Conservation (phyloP, 148 eudicot genomes). For the Camellia lanceoleosa region DNA sequence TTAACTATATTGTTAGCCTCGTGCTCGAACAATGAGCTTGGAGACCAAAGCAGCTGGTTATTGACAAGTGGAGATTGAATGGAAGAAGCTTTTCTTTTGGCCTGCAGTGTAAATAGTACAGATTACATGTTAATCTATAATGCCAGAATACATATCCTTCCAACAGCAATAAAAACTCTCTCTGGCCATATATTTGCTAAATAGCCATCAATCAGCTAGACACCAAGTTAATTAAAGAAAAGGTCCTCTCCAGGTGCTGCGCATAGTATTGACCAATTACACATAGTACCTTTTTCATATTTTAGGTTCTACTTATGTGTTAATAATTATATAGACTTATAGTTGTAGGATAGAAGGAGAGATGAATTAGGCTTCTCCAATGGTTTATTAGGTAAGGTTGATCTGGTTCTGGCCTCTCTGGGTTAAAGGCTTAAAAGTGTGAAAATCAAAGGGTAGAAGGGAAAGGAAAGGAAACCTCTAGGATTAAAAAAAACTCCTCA, state of each 20-base stretch:
- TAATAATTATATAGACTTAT: background rate
- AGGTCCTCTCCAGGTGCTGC: background rate
- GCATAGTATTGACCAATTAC: background rate
- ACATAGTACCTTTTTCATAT: background rate
- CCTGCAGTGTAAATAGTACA: slow-evolving; percentile 48
- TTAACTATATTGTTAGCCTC: slow-evolving; percentile 25
- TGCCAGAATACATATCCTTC: background rate
- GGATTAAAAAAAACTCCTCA: background rate
- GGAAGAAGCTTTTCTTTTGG: slow-evolving; percentile 64
- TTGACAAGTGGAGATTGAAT: slow-evolving; percentile 44
- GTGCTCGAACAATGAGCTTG: slow-evolving; percentile 48
- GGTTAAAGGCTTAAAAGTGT: slow-evolving; percentile 1
- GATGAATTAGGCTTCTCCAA: background rate
- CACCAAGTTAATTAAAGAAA: slow-evolving; percentile 6
- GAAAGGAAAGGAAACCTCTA: background rate
- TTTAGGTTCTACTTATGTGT: background rate
- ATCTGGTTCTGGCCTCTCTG: background rate
- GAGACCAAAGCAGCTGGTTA: slow-evolving; percentile 50
- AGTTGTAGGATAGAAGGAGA: background rate
- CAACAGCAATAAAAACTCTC: background rate
- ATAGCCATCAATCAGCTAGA: background rate
- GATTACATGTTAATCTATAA: background rate
- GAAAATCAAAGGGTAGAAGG: background rate
- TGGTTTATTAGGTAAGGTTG: background rate
- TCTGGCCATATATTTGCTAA: background rate